Evolutionary conservation across 208 protist genomes (phyloP).

Genomic region (Crithidia mellificae): DNA sequence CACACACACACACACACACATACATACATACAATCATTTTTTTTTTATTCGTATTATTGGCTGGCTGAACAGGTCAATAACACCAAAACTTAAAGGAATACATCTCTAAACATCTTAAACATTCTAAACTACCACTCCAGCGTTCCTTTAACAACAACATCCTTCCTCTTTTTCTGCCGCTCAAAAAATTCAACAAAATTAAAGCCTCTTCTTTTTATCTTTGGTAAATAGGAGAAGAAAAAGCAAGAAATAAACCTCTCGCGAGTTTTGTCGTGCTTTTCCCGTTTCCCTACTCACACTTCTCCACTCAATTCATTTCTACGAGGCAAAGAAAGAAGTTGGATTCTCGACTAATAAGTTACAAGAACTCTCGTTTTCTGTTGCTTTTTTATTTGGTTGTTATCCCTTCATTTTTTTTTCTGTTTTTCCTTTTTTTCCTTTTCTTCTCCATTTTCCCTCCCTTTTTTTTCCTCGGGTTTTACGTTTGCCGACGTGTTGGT

Average conservation of each 20-base stretch:
- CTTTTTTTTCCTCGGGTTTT: constrained; percentile 6
- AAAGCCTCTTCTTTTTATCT: neutral
- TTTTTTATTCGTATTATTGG: neutral
- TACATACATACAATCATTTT: no score
- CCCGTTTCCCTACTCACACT: neutral
- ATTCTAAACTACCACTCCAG: neutral
- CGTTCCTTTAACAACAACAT: neutral
- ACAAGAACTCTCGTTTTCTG: no score
- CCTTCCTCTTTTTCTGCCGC: neutral
- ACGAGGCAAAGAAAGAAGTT: neutral
- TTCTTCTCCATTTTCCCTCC: neutral
- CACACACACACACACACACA: no score
- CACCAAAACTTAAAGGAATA: neutral
- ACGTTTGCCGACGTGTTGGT: neutral
- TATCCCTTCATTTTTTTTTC: neutral
- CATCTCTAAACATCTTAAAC: neutral
- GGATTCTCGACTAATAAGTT: neutral
- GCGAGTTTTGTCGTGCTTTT: neutral
- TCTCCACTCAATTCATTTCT: neutral
- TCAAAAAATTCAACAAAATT: neutral
- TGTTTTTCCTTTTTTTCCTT: neutral
- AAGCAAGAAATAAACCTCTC: neutral
- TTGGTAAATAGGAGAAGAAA: neutral
- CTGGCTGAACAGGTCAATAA: neutral
- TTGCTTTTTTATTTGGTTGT: no score